These are phyloP conservation scores for Pelargonium exstipulatum DNA, from an alignment of 441 rosid species.

Conservation along the genomic window DNA sequence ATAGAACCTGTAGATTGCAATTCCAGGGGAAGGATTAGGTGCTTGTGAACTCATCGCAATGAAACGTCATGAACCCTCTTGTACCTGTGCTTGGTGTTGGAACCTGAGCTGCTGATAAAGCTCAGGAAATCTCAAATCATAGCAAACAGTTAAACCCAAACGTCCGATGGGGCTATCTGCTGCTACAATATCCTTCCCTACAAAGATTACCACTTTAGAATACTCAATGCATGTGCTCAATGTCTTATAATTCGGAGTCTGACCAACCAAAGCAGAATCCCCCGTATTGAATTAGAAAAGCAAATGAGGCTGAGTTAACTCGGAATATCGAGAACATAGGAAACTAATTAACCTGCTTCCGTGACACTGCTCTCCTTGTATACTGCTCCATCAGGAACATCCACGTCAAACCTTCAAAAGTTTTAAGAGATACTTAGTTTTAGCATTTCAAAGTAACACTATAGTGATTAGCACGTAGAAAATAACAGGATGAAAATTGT, in stretches of 20 bases:
- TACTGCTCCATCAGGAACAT: slow-evolving; percentile 81
- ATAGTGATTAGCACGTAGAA: background rate
- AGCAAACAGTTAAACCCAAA: slow-evolving; percentile 85
- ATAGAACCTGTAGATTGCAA: slow-evolving; percentile 47
- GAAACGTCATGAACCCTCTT: slow-evolving; percentile 6
- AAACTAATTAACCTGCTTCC: slow-evolving; percentile 58
- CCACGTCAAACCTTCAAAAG: slow-evolving; percentile 80
- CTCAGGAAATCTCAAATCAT: slow-evolving; percentile 92
- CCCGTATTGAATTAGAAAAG: background rate
- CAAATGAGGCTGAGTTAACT: background rate
- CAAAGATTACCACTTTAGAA: slow-evolving; percentile 15
- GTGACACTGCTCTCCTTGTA: slow-evolving; percentile 85
- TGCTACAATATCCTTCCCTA: slow-evolving; percentile 63
- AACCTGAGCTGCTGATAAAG: slow-evolving; percentile 86
- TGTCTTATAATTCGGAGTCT: background rate
- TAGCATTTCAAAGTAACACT: background rate
- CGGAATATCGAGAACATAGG: background rate
- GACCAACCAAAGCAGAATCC: background rate
- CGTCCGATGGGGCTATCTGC: slow-evolving; percentile 79
- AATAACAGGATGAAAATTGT: background rate
- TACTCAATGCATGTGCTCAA: background rate
- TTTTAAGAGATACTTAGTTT: background rate
- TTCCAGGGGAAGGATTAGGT: slow-evolving; percentile 5
- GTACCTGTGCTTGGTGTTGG: slow-evolving; percentile 69
- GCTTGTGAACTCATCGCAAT: background rate